Percentiles rank a stretch among this genome's conserved stretches.
Evolutionary conservation across 768 basidiomycete genomes (phyloP).

Genomic region (Tremella yokohamensis): DNA sequence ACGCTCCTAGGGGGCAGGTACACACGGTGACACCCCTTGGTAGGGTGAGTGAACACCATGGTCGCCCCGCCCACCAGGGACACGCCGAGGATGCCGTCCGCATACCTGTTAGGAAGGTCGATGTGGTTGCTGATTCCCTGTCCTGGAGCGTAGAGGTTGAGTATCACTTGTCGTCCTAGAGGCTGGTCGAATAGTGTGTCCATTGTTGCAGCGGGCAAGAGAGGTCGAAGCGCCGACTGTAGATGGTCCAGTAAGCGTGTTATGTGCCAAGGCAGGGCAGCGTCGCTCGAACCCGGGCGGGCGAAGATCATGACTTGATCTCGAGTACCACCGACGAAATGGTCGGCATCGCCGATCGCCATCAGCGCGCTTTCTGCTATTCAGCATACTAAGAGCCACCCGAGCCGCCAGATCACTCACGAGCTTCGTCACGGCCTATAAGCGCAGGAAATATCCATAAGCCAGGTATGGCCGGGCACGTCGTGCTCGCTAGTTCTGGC

Average conservation of each 20-base stretch:
- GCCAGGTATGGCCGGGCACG: constrained; percentile 37
- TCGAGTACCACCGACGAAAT: constrained; percentile 50
- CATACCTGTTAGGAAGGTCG: constrained; percentile 77
- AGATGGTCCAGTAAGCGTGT: neutral
- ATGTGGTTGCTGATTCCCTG: constrained; percentile 86
- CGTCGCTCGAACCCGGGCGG: constrained; percentile 44
- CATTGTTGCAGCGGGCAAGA: constrained; percentile 58
- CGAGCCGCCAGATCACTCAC: no score
- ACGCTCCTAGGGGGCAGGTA: constrained; percentile 74
- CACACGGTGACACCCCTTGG: constrained; percentile 47
- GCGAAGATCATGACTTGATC: constrained; percentile 90
- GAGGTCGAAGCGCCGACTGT: constrained; percentile 50
- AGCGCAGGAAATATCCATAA: constrained; percentile 36
- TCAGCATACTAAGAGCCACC: no score
- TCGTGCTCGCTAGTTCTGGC: constrained; percentile 7
- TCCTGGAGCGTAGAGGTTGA: constrained; percentile 84
- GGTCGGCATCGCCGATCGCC: constrained; percentile 28
- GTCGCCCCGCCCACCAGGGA: constrained; percentile 72
- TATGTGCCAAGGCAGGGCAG: constrained; percentile 54
- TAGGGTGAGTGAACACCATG: constrained; percentile 25
- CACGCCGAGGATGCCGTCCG: constrained; percentile 83
- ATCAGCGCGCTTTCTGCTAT: constrained; percentile 10
- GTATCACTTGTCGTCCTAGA: constrained; percentile 72
- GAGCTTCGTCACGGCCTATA: constrained; percentile 20
- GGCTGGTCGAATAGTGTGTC: constrained; percentile 46